Base-by-base conservation (phyloP, 768 basidiomycete species). In the Lactarius hatsudake region DNA sequence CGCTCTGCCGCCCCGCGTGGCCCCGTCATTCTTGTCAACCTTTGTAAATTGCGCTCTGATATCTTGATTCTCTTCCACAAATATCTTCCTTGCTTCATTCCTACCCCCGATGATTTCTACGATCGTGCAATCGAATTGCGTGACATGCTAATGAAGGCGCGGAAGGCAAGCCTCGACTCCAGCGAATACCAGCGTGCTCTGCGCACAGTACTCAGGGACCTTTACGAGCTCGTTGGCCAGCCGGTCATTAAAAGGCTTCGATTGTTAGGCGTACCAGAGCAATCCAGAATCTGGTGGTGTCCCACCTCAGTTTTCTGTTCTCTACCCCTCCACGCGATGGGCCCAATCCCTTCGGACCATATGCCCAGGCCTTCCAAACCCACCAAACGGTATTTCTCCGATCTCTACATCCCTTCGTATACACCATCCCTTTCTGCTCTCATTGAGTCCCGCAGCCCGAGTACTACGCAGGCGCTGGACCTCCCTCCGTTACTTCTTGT, bases 271-370 rank as follows among this genome's bases (percentile, higher is more conserved):
- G 34, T 64, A 4, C 43, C 63, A 13, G 32, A 63, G 12, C 62
- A 63, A 36, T 63, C 62, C 2, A n/a, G 62, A 2, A 32, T 63
- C 20, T 63, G 55, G 62, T 63, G 30, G 61, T 45, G 45, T 20
- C 45, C 45, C n/a, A 45, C 45, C 45, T 45, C 45, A 10, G 45
- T 62, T 8, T 63, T 63, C 8, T 58, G 57, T n/a, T 59, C 26
- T 15, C 63, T 64, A n/a, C 63, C 63, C 12, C 58, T 59, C 0
- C 63, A 64, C 9, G 58, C 63, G 2, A 64, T 64, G 63, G 63
- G 63, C 4, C 63, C 63, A 23, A 30, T 64, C 28, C 53, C 63
- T 3, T 59, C 63, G 2, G 30, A 32, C 9, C 38, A 10, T 1
- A n/a, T 36, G 34, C 34, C 34, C 34, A 36, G 10, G 6, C 34